These are phyloP conservation scores for Chlamydomonas incerta DNA, from an alignment of 139 green algal genomes.

Conservation along the genomic window DNA sequence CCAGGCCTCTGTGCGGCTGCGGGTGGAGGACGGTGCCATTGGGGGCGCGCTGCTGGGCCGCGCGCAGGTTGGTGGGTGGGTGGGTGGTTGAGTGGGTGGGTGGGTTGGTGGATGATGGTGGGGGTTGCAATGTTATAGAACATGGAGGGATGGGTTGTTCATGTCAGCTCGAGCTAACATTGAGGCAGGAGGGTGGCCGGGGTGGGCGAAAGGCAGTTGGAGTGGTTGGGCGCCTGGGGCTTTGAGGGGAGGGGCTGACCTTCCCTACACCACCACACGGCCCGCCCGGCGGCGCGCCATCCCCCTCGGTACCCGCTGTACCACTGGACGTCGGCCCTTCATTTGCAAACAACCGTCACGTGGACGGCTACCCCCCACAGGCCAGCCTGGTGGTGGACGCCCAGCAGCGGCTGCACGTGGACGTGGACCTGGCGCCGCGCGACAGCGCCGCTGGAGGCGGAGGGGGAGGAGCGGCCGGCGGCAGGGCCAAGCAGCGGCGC, in stretches of 20 bases:
- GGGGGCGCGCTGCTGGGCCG: slow-evolving; percentile 69
- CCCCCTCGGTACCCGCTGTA: too few relatives aligned
- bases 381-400: slow-evolving; percentile 62
- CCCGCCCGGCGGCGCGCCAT: too few relatives aligned
- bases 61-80: neutral
- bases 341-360: too few relatives aligned
- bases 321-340: too few relatives aligned
- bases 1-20: slow-evolving; percentile 57
- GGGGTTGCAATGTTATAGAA: neutral
- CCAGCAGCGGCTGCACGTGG: slow-evolving; percentile 53
- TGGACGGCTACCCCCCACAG: slow-evolving; percentile 48
- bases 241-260: neutral
- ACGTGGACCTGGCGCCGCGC: slow-evolving; percentile 70
- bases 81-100: neutral
- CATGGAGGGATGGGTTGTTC: too few relatives aligned
- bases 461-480: too few relatives aligned
- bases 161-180: too few relatives aligned
- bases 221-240: too few relatives aligned
- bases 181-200: too few relatives aligned
- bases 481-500: neutral
- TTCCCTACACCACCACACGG: neutral
- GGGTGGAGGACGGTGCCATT: slow-evolving; percentile 80
- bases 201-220: too few relatives aligned
- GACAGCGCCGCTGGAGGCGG: slow-evolving; percentile 24
- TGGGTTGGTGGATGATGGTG: neutral